phyloP scores from a whole-genome alignment of 495 filamentous ascomycete species.

The Corynascus novoguineensis region DNA sequence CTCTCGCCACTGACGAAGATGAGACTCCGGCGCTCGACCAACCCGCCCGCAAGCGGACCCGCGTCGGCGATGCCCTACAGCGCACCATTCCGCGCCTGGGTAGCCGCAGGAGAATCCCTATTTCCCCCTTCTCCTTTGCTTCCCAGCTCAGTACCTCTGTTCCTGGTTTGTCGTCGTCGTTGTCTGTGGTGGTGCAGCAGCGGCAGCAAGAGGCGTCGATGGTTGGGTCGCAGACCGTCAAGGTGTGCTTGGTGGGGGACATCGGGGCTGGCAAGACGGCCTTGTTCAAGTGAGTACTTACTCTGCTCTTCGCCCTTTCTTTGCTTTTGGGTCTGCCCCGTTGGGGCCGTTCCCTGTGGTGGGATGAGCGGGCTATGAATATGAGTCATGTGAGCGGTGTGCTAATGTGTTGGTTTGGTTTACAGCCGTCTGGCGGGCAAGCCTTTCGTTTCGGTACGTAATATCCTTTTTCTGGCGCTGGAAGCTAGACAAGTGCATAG shows the following conservation, averaged over 20 bases:
- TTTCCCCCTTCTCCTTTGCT: background rate
- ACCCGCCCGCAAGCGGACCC: constrained; percentile 16
- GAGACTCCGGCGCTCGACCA: background rate
- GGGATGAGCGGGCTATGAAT: background rate
- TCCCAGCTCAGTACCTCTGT: too few species aligned
- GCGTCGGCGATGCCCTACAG: constrained; percentile 5
- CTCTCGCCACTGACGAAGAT: background rate
- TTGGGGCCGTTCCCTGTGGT: background rate
- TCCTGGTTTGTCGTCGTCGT: too few species aligned
- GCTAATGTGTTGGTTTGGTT: background rate
- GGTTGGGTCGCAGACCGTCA: constrained; percentile 11
- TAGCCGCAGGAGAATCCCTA: background rate
- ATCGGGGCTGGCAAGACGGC: constrained; percentile 23
- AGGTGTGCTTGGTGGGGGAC: constrained; percentile 24
- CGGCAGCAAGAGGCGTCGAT: background rate
- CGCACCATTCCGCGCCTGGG: constrained; percentile 7
- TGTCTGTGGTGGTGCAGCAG: too few species aligned
- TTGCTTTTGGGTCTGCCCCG: background rate
- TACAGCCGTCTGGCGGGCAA: constrained; percentile 8
- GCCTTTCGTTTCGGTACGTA: background rate
- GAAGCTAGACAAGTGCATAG: too few species aligned
- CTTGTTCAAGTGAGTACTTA: constrained; percentile 14
- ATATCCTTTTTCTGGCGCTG: too few species aligned
- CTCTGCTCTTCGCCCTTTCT: background rate
- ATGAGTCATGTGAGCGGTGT: background rate